Evolutionary conservation across 148 eudicot genomes (phyloP).

Genomic region (Vaccinium corymbosum): DNA sequence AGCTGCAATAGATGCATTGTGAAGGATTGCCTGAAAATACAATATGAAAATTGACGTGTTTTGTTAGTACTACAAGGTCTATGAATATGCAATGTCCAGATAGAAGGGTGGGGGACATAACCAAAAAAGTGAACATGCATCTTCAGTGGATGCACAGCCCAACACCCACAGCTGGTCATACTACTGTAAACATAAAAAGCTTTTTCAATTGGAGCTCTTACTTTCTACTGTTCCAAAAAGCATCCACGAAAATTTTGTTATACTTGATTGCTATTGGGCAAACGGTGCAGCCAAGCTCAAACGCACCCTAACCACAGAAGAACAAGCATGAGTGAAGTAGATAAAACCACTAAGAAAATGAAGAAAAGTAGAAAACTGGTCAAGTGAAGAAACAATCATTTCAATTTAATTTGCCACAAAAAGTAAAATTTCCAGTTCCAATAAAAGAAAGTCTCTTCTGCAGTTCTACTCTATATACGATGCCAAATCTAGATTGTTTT

Average conservation of each 20-base stretch:
- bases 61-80: not conserved
- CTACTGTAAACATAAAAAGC: not conserved
- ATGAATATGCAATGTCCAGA: not conserved
- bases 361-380: slow-evolving; percentile 13
- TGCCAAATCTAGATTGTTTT: not conserved
- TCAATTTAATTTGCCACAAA: slow-evolving; percentile 8
- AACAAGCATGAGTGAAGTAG: slow-evolving; percentile 2
- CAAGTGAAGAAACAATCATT: not conserved
- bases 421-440: not conserved
- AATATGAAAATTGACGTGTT: not conserved
- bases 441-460: not conserved
- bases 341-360: not conserved
- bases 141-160: not conserved
- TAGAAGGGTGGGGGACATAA: not conserved
- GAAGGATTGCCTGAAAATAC: slow-evolving; percentile 76
- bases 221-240: slow-evolving; percentile 98
- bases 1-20: slow-evolving; percentile 93
- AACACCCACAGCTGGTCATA: not conserved
- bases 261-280: slow-evolving; percentile 97
- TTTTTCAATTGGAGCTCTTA: slow-evolving; percentile 36
- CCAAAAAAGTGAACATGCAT: not conserved
- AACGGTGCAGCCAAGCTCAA: slow-evolving; percentile 93
- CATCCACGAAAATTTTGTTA: slow-evolving; percentile 97
- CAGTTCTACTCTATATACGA: not conserved
- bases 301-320: slow-evolving; percentile 66